Percentiles rank a stretch among this genome's conserved stretches.
Conservation (phyloP, 345 rosid genomes). For the Excoecaria agallocha region DNA sequence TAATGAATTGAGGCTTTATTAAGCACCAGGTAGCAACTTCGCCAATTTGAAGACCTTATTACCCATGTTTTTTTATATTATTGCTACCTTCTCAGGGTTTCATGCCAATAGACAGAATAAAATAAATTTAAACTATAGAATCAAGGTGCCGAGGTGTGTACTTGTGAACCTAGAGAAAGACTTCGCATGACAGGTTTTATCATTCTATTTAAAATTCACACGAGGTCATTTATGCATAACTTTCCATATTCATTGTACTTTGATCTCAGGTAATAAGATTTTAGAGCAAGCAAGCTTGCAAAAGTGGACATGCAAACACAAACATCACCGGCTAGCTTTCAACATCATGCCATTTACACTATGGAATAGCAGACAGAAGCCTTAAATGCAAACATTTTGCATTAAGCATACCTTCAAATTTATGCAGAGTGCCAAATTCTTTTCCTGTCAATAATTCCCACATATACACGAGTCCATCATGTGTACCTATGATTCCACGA, state of each 20-base stretch:
- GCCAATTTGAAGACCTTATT: no score
- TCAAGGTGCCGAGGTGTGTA: neutral
- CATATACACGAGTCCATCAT: slow-evolving; percentile 60
- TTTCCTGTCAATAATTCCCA: slow-evolving; percentile 74
- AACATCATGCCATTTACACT: neutral
- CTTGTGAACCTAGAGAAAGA: neutral
- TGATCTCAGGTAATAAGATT: neutral
- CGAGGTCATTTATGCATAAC: neutral
- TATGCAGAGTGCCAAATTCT: slow-evolving; percentile 58
- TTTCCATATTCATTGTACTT: neutral
- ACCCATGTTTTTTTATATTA: no score
- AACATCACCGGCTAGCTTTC: neutral
- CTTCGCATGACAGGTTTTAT: neutral
- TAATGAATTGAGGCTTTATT: no score
- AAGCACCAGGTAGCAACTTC: no score
- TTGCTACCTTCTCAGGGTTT: no score
- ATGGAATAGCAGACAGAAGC: slow-evolving; percentile 4
- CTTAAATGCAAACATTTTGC: neutral
- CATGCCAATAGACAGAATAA: no score
- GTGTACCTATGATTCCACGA: slow-evolving; percentile 69
- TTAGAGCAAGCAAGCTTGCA: neutral
- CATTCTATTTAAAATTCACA: neutral
- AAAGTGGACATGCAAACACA: neutral
- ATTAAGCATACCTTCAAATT: slow-evolving; percentile 62
- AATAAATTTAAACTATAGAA: neutral